Evolutionary conservation across 768 basidiomycete genomes (phyloP), one percentile per base, ranked within the genome.

Genomic region (Asterophora parasitica): DNA sequence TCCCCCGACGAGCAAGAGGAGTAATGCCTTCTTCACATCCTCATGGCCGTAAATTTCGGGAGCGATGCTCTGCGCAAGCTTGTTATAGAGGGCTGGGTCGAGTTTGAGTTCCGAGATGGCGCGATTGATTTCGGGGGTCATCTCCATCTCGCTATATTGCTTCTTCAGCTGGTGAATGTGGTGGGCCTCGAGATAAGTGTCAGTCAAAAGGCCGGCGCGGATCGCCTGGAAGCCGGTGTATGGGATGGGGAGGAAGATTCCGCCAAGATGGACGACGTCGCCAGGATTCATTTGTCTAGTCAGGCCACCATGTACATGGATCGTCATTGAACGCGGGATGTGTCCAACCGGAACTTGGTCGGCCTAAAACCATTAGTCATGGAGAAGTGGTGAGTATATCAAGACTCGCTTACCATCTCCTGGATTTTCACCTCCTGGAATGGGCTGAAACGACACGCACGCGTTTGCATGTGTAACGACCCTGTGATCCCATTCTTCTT

Each of bases 271-370:
- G 37, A 98, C 87, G 26, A 96, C 85, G 61, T 99, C 96, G 20
- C 96, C 96, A 0, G 96, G 96, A 59, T 86, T 93, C 82, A 97
- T 85, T 49, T 78, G 73, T 27, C 96, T 87, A 7, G 92, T 94
- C 30, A 96, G 77, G 50, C 77, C 85, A 17, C 96, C 96, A 54
- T 91, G 83, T 28, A 97, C 75, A 61, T 99, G 93, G n/a, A 96
- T 66, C 0, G 93, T 93, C 96, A 97, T 98, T 2, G 94, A 93
- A 32, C 96, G 85, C 17, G 96, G 96, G 49, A 99, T 99, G 64
- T 99, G 96, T 4, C 96, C 96, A 39, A 99, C 95, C 17, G 96
- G 96, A 1, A 99, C 96, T 83, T 99, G 96, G 61, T 98, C 95
- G 19, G 95, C 89, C 92, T 92, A 57, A n/a, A 41, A 41, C 10